Evolutionary conservation across 768 basidiomycete species (phyloP).

Genomic region (Dioszegia aurantiaca): DNA sequence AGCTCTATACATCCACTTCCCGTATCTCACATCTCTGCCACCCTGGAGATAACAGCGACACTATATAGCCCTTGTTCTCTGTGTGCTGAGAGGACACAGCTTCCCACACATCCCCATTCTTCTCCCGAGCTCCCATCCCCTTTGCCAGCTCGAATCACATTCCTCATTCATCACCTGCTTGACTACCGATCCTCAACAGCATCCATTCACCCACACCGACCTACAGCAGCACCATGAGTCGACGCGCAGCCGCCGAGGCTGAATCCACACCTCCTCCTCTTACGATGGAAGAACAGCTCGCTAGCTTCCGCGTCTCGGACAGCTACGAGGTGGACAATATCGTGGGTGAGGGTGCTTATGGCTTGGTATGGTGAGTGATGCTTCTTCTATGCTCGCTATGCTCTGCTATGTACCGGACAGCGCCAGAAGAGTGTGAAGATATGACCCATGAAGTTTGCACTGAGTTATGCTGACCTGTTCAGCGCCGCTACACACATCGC

Average conservation of each 20-base stretch:
- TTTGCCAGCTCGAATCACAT: no score
- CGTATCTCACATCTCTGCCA: no score
- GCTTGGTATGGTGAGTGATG: constrained; percentile 62
- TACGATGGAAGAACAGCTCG: constrained; percentile 10
- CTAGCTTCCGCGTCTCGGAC: constrained; percentile 38
- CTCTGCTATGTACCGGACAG: background rate
- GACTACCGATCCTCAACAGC: no score
- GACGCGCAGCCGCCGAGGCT: background rate
- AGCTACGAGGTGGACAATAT: constrained; percentile 72
- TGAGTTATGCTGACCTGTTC: constrained; percentile 8
- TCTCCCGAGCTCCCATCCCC: no score
- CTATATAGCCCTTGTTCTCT: no score
- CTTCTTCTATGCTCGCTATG: background rate
- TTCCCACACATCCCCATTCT: no score
- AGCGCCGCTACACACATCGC: constrained; percentile 87
- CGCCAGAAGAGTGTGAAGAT: no score
- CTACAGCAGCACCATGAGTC: background rate
- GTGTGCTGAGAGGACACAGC: no score
- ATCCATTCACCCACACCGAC: no score
- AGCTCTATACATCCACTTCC: background rate
- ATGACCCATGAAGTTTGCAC: no score
- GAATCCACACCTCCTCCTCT: constrained; percentile 4
- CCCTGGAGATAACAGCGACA: no score
- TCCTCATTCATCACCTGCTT: no score
- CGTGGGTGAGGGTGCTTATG: constrained; percentile 93